Conservation (phyloP, 495 filamentous ascomycete genomes). For the Xylaria curta region DNA sequence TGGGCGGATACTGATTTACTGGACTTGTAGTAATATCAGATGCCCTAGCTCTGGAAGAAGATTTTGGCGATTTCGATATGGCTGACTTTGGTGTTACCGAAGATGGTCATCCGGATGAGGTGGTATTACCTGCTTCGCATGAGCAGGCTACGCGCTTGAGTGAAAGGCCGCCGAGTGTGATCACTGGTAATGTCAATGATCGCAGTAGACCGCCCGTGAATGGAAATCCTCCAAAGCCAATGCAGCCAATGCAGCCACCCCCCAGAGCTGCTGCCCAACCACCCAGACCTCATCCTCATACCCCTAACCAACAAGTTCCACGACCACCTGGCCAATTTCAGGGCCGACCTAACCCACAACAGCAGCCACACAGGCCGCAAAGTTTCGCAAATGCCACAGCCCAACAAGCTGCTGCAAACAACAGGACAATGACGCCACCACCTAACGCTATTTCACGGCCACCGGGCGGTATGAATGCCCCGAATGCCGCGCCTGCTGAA, state of each 20-base stretch:
- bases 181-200: conserved; percentile 35
- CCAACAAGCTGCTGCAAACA: conserved; percentile 36
- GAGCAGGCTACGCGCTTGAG: conserved; percentile 31
- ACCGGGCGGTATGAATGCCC: conserved; percentile 13
- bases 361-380: conserved; percentile 38
- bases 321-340: conserved; percentile 35
- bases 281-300: conserved; percentile 44
- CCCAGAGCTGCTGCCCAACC: conserved; percentile 37
- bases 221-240: conserved; percentile 32
- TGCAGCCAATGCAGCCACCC: conserved; percentile 52
- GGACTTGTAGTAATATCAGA: conserved; percentile 35
- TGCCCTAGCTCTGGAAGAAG: conserved; percentile 35
- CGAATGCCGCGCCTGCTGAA: conserved; percentile 35
- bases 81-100: conserved; percentile 69
- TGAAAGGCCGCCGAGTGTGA: conserved; percentile 34
- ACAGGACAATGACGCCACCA: conserved; percentile 34
- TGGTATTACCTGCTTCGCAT: conserved; percentile 47
- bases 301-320: conserved; percentile 45
- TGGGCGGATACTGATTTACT: conserved; percentile 42
- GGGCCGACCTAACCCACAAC: conserved; percentile 39
- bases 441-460: conserved; percentile 28
- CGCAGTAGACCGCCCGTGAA: conserved; percentile 37
- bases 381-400: conserved; percentile 43
- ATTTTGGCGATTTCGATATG: conserved; percentile 67
- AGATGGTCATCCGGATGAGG: conserved; percentile 69